Evolutionary conservation across 1,284 basidiomycete genomes (phyloP).

Genomic region (Cryptococcus sp.): DNA sequence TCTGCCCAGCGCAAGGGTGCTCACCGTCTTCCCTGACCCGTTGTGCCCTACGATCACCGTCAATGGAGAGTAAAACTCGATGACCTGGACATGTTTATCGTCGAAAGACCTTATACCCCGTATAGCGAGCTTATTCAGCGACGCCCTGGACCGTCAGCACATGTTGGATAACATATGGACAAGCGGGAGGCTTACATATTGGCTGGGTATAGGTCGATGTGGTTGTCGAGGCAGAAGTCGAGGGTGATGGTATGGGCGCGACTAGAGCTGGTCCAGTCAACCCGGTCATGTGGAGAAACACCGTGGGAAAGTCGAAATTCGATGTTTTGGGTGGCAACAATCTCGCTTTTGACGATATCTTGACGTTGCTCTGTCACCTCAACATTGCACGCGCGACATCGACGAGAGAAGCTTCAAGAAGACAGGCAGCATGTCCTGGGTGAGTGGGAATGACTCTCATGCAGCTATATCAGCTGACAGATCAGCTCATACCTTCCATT

Average conservation of each 20-base stretch:
- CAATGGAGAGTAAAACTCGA: constrained; percentile 95
- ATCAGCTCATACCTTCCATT: constrained; percentile 14
- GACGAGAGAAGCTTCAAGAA: background rate
- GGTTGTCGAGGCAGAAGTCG: too few species aligned
- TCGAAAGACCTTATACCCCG: constrained; percentile 70
- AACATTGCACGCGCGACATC: background rate
- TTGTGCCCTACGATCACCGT: constrained; percentile 99
- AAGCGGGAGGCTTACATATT: constrained; percentile 17
- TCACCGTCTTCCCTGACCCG: constrained; percentile 90
- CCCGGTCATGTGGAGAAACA: background rate
- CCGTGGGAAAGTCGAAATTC: constrained; percentile 6
- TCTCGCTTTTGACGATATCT: too few species aligned
- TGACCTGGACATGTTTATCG: constrained; percentile 88
- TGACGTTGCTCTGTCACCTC: background rate
- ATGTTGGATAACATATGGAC: too few species aligned
- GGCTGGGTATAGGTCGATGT: background rate
- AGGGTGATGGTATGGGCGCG: too few species aligned
- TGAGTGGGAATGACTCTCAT: constrained; percentile 8
- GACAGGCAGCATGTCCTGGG: constrained; percentile 27
- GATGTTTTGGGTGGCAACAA: constrained; percentile 4
- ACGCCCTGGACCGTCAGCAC: constrained; percentile 58
- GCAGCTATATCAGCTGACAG: background rate
- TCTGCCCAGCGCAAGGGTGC: constrained; percentile 8
- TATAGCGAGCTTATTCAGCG: constrained; percentile 82
- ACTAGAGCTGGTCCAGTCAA: constrained; percentile 4